Conservation (phyloP, 805 yeast genomes). For the Pichia insulana region DNA sequence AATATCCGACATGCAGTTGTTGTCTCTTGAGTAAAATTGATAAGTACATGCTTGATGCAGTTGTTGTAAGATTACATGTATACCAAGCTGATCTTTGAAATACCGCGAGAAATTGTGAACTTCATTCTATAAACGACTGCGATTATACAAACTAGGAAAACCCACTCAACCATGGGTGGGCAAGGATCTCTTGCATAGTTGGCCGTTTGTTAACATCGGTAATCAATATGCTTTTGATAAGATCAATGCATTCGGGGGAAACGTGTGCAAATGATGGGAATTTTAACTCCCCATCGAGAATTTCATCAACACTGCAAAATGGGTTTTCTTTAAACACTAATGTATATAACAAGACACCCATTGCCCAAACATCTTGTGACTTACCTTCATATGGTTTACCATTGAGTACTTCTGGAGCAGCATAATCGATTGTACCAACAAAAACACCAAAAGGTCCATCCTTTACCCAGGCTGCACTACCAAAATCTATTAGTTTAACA, state of each 20-base stretch:
- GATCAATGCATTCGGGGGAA: slow-evolving; percentile 49
- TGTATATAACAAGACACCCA: slow-evolving; percentile 85
- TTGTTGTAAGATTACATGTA: too few species aligned
- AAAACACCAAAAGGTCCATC: slow-evolving; percentile 96
- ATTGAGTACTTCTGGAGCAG: slow-evolving; percentile 90
- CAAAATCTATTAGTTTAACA: slow-evolving; percentile 86
- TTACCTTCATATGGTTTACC: slow-evolving; percentile 88
- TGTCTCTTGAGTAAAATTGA: too few species aligned
- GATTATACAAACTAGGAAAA: slow-evolving; percentile 18
- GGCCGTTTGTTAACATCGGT: slow-evolving; percentile 64
- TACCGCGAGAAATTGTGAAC: too few species aligned
- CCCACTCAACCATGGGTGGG: slow-evolving; percentile 58
- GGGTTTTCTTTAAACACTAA: slow-evolving; percentile 91
- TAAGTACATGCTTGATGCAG: not conserved
- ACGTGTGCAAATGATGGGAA: slow-evolving; percentile 49
- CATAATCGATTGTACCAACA: slow-evolving; percentile 95
- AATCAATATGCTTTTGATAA: slow-evolving; percentile 60
- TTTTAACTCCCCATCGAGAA: slow-evolving; percentile 79
- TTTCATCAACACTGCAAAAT: slow-evolving; percentile 90
- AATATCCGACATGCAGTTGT: slow-evolving; percentile 7
- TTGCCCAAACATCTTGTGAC: slow-evolving; percentile 96
- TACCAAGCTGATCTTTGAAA: too few species aligned
- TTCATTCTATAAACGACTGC: not conserved
- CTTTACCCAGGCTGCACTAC: slow-evolving; percentile 82
- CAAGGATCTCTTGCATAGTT: slow-evolving; percentile 57